Evolutionary conservation across 2,329 filamentous ascomycete genomes (phyloP), one percentile per base, ranked within the genome.

Genomic region (Fusarium albosuccineum): DNA sequence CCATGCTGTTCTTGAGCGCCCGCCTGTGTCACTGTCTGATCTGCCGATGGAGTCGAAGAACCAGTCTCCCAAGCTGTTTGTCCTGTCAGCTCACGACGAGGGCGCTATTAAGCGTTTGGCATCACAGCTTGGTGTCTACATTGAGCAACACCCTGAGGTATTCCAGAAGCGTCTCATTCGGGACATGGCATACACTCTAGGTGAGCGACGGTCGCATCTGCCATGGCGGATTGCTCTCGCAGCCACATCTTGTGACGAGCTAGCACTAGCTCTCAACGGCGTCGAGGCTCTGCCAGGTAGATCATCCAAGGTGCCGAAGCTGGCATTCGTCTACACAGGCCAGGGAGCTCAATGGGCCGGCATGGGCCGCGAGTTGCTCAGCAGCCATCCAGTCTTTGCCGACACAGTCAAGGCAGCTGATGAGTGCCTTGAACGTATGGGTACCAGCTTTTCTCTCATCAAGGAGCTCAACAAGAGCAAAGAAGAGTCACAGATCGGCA

Each of bases 341-440:
- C 66, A 68, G 22, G 66, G 66, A 13, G 66, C 66, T 6, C 64
- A 68, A 34, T 67, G 55, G 53, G 40, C 33, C 22, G 48, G 36
- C 3, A 68, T 68, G 64, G 64, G 64, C 1, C 50, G 45, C 1
- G 60, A 64, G 29, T 45, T 67, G 3, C 46, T 60, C 3, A 40
- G 7, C 1, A 45, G 34, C 26, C 22, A 48, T 14, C 13, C 3
- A 2, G 44, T 53, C 7, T 60, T 60, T 26, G 9, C 22, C 4
- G 40, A 22, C 9, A 60, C 56, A 1, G 58, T 60, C 9, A 7
- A 27, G 1, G 16, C 9, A 5, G 55, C 34, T 14, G 46, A 41
- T 6, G 7, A 9, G 3, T 33, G 17, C 4, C 26, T 62, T 6
- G 39, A 42, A 57, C 11, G 55, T 45, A 22, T 67, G 60, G 64